phyloP scores from a whole-genome alignment of 768 basidiomycete species.

The Leucogyrophana mollusca region DNA sequence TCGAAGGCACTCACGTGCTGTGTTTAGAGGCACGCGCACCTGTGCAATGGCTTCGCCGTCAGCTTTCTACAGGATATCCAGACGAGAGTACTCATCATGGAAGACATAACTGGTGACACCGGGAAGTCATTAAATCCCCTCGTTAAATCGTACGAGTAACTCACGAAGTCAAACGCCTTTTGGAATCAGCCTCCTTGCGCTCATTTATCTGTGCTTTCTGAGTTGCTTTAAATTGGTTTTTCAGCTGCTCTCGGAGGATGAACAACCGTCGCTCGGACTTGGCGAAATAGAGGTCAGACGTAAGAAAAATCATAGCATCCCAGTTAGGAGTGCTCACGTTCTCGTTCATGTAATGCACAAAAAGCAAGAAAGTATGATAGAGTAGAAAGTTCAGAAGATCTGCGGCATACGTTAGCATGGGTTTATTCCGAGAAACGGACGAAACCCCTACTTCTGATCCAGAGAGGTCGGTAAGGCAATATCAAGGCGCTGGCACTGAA shows the following conservation, averaged over 20 bases:
- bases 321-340: constrained; percentile 41
- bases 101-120: constrained; percentile 58
- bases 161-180: constrained; percentile 77
- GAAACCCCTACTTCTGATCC: constrained; percentile 36
- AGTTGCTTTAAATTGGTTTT: constrained; percentile 68
- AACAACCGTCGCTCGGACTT: constrained; percentile 61
- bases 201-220: constrained; percentile 77
- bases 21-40: constrained; percentile 81
- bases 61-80: constrained; percentile 11
- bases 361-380: constrained; percentile 82
- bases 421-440: background rate
- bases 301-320: background rate
- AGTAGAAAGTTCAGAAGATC: constrained; percentile 69
- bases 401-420: constrained; percentile 22
- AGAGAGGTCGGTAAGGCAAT: constrained; percentile 36
- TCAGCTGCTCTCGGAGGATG: constrained; percentile 71
- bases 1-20: constrained; percentile 47
- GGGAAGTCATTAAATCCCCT: background rate
- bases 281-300: constrained; percentile 3
- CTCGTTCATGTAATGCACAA: constrained; percentile 68
- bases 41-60: constrained; percentile 36
- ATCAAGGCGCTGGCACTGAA: constrained; percentile 33
- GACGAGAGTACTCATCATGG: constrained; percentile 56
- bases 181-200: constrained; percentile 73
- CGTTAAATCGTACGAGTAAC: constrained; percentile 32